A percentile compares a stretch with the other conserved stretches of the same genome.
phyloP scores from a whole-genome alignment of 1,284 basidiomycete genomes.

The Sanghuangporus baumii region DNA sequence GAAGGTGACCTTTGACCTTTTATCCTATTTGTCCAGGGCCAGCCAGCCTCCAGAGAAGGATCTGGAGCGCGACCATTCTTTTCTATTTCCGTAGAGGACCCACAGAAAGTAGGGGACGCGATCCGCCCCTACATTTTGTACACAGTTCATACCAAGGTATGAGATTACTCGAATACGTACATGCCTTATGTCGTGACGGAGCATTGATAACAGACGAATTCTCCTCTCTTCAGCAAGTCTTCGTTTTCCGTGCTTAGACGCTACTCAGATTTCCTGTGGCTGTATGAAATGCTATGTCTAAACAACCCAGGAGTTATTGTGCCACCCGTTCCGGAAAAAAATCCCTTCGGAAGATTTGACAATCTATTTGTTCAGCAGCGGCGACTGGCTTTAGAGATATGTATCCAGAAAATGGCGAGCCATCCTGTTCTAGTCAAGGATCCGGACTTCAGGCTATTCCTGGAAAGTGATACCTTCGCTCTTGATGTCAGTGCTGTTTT shows the following conservation, averaged over 20 bases:
- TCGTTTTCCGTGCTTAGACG: slow-evolving; percentile 88
- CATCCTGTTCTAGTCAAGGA: slow-evolving; percentile 86
- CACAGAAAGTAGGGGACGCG: slow-evolving; percentile 89
- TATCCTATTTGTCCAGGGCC: slow-evolving; percentile 25
- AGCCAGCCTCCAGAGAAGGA: slow-evolving; percentile 21
- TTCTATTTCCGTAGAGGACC: slow-evolving; percentile 83
- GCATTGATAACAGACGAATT: slow-evolving; percentile 58
- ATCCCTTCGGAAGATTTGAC: slow-evolving; percentile 85
- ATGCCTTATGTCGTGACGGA: slow-evolving; percentile 9
- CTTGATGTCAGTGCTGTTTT: slow-evolving; percentile 55
- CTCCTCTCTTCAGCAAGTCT: slow-evolving; percentile 74
- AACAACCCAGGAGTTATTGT: slow-evolving; percentile 98
- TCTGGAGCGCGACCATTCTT: slow-evolving; percentile 50
- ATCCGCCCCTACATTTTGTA: slow-evolving; percentile 92
- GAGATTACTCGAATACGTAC: slow-evolving; percentile 20
- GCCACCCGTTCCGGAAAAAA: slow-evolving; percentile 95
- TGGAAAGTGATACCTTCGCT: slow-evolving; percentile 83
- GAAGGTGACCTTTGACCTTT: slow-evolving; percentile 28
- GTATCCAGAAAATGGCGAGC: slow-evolving; percentile 82
- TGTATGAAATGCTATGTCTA: slow-evolving; percentile 82
- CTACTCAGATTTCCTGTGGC: slow-evolving; percentile 97
- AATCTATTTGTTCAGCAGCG: slow-evolving; percentile 85
- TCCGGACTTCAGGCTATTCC: slow-evolving; percentile 78
- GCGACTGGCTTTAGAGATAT: slow-evolving; percentile 80
- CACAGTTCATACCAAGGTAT: slow-evolving; percentile 82